These are phyloP conservation scores for Aspergillus brasiliensis DNA, from an alignment of 2,329 filamentous ascomycete species.

Conservation along the genomic window DNA sequence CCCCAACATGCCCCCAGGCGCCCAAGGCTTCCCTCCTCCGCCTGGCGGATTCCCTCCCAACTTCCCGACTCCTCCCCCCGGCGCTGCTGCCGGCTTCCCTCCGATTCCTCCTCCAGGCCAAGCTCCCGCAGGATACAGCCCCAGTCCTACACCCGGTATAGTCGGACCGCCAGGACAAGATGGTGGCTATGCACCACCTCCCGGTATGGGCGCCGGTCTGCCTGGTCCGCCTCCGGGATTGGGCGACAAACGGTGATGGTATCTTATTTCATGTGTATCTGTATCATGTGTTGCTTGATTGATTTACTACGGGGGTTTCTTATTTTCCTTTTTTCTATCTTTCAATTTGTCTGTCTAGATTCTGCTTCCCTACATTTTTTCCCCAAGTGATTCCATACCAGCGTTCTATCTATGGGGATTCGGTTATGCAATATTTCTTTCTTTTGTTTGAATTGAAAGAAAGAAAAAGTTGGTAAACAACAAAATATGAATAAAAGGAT, in stretches of 20 bases:
- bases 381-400: not conserved
- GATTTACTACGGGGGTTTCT: not conserved
- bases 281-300: constrained; percentile 2
- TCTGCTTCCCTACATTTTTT: constrained; percentile 1
- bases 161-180: constrained; percentile 33
- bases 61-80: constrained; percentile 48
- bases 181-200: constrained; percentile 31
- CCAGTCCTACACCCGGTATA: constrained; percentile 31
- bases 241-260: constrained; percentile 29
- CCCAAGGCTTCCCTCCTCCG: constrained; percentile 23
- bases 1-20: constrained; percentile 41
- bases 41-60: constrained; percentile 37
- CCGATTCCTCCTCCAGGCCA: constrained; percentile 33
- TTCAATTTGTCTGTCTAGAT: constrained; percentile 21
- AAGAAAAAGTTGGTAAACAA: constrained; percentile 1
- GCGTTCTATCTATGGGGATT: not conserved
- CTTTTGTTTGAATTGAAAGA: not conserved
- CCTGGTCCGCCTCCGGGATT: constrained; percentile 31
- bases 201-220: constrained; percentile 25
- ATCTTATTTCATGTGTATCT: not conserved
- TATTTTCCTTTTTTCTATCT: constrained; percentile 3
- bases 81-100: constrained; percentile 32
- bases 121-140: constrained; percentile 22
- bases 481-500: not conserved
- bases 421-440: not conserved